Percentiles rank a stretch among this genome's conserved stretches.
Evolutionary conservation across 768 basidiomycete species (phyloP).

Genomic region (Tephrocybe sp.): DNA sequence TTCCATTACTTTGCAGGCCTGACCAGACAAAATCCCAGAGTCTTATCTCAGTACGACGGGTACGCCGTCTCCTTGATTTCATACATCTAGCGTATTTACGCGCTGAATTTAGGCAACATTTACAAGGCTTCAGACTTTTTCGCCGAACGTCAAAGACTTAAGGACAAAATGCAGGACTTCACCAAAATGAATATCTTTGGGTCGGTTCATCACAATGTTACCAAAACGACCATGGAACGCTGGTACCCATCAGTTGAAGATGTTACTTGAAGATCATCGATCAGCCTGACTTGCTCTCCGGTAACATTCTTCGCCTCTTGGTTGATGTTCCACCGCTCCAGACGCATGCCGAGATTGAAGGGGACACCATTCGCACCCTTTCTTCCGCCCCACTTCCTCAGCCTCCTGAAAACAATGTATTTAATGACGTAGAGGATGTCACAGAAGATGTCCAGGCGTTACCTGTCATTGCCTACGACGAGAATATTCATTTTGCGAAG

Average conservation of each 20-base stretch:
- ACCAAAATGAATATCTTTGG: neutral
- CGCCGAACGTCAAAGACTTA: neutral
- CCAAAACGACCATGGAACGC: neutral
- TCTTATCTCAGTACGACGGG: too few species aligned
- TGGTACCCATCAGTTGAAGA: neutral
- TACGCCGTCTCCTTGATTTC: too few species aligned
- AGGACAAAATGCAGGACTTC: neutral
- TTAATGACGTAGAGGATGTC: neutral
- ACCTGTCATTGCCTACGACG: neutral
- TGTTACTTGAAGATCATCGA: constrained; percentile 2
- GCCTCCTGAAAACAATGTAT: neutral
- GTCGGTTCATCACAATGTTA: too few species aligned
- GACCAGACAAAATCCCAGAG: too few species aligned
- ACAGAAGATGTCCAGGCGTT: neutral
- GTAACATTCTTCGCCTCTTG: constrained; percentile 1
- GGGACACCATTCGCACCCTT: neutral
- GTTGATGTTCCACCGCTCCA: neutral
- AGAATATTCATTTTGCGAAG: constrained; percentile 2
- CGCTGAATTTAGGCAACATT: too few species aligned
- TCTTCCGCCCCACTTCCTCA: neutral
- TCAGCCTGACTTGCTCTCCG: constrained; percentile 1
- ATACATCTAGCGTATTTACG: too few species aligned
- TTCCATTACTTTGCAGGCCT: too few species aligned
- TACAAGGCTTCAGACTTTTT: neutral
- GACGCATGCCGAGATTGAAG: constrained; percentile 1